Evolutionary conservation across 495 filamentous ascomycete species (phyloP), one percentile per base, ranked within the genome.

Genomic region (Aspergillus coremiiformis): DNA sequence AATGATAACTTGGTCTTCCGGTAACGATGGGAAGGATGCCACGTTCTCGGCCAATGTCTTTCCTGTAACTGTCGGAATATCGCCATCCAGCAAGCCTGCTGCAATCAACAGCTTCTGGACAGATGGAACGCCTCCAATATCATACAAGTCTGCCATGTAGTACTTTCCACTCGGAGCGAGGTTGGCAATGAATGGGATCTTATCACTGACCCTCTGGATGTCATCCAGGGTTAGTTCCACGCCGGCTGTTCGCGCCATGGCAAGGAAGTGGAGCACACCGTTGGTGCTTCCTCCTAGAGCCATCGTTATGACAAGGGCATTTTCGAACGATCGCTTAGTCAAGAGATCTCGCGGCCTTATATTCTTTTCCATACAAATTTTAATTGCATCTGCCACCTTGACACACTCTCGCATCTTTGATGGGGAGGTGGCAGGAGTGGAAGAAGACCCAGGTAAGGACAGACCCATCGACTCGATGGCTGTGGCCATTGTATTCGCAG

Each of bases 401-500:
- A 84, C 78, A 60, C 92, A 96, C 70, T 98, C 93, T 19, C 92
- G 84, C 75, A 86, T 83, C 70, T 98, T 98, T 35, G 89, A 84
- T 6, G 93, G 90, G 3, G 87, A 92, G 8, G 81, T 75, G 3
- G 93, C 93, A 3, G 92, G 91, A 48, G 84, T 95, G 0, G 88
- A 92, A 0, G 90, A 95, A 1, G 89, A 95, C 9, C 92, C 92
- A 0, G 93, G 92, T 14, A 96, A 76, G 2, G 83, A 83, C 20
- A 98, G 77, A 47, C 93, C 93, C 89, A 98, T 95, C 7, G 90
- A 87, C 67, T 98, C 93, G 56, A 98, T 90, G 12, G 90, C 90
- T 0, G 90, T 94, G 5, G 89, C 87, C 91, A 98, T 95, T 2
- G 93, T 96, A 67, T 98, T 98, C 49, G 93, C 93, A 2, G 93